Conservation (phyloP, 768 basidiomycete species). For the Lentinula sp. region DNA sequence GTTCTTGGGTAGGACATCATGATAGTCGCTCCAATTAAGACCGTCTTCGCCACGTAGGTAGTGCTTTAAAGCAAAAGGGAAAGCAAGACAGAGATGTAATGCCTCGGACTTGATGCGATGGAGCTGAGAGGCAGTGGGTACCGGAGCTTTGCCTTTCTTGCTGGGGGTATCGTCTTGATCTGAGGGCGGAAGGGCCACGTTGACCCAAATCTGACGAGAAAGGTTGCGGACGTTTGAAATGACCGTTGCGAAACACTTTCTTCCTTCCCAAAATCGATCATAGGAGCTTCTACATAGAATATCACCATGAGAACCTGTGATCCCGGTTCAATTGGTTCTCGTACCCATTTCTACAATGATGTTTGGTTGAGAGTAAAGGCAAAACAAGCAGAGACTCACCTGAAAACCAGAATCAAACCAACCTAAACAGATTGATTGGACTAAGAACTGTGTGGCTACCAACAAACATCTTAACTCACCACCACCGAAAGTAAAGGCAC, state of each 20-base stretch:
- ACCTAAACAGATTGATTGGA: conserved; percentile 39
- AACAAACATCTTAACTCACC: conserved; percentile 43
- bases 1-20: conserved; percentile 56
- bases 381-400: conserved; percentile 35
- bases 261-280: conserved; percentile 84
- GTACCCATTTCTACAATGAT: conserved; percentile 54
- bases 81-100: conserved; percentile 62
- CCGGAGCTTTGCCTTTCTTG: conserved; percentile 48
- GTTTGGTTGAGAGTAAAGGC: background rate
- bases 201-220: conserved; percentile 74
- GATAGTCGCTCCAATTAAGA: conserved; percentile 59
- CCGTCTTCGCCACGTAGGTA: conserved; percentile 86
- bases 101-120: conserved; percentile 63
- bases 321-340: conserved; percentile 10
- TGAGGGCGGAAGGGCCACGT: conserved; percentile 58
- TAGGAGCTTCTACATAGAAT: conserved; percentile 60
- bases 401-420: conserved; percentile 83
- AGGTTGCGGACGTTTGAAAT: conserved; percentile 74
- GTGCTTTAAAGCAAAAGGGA: conserved; percentile 74
- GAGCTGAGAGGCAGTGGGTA: conserved; percentile 45
- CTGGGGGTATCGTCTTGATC: conserved; percentile 32
- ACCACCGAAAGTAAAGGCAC: conserved; percentile 88
- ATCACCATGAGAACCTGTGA: background rate
- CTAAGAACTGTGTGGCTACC: background rate
- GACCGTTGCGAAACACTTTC: conserved; percentile 74